Conservation (phyloP, 306 rosid species). For the Senna tora region DNA sequence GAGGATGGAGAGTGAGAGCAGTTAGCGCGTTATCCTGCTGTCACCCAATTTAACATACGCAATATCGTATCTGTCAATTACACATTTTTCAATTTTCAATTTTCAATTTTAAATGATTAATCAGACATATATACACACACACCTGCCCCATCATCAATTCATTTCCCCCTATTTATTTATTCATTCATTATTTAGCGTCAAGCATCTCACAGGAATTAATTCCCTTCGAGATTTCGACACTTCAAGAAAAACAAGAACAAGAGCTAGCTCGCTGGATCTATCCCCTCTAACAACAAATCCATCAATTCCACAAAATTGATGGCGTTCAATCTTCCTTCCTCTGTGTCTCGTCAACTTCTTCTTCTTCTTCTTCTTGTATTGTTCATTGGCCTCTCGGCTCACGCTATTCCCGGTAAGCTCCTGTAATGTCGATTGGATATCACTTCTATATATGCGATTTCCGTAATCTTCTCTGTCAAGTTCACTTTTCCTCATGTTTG, state of each 20-base stretch:
- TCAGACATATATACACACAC: neutral
- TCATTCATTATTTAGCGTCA: neutral
- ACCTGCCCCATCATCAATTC: too few species aligned
- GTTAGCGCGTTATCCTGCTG: conserved; percentile 47
- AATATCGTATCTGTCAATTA: neutral
- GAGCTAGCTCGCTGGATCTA: conserved; percentile 30
- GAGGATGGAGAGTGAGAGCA: neutral
- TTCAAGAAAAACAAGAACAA: neutral
- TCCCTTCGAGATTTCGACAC: neutral
- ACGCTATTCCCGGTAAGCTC: conserved; percentile 61
- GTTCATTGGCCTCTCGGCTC: conserved; percentile 44
- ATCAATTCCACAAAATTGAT: conserved; percentile 1
- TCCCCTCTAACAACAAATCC: neutral
- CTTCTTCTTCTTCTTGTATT: conserved; percentile 48
- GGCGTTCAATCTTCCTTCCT: conserved; percentile 52
- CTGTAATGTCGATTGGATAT: neutral
- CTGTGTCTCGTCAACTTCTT: conserved; percentile 34
- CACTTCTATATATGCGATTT: neutral
- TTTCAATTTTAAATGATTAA: neutral
- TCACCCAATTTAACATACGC: conserved; percentile 3
- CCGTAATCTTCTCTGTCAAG: neutral
- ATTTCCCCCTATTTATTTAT: neutral
- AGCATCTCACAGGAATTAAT: neutral
- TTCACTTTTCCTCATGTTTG: neutral
- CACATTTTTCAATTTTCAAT: neutral